Percentiles rank a stretch among this genome's conserved stretches.
phyloP scores from a whole-genome alignment of 148 eudicot species.

The Silene conica region DNA sequence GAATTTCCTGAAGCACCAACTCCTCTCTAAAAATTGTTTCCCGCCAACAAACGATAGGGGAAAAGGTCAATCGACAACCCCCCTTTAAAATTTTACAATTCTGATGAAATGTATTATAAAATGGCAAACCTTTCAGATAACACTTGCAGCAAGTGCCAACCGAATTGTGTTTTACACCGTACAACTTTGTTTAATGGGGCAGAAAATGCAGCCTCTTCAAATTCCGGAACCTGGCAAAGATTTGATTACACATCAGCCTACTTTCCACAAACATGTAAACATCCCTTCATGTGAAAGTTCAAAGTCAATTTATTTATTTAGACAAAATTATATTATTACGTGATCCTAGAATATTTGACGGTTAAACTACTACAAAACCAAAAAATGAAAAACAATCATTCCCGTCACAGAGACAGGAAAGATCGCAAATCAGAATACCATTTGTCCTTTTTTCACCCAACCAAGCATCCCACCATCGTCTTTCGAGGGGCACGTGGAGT shows the following conservation, averaged over 20 bases:
- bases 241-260: conserved; percentile 5
- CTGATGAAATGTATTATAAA: conserved; percentile 1
- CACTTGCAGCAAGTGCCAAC: conserved; percentile 96
- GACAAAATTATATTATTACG: background rate
- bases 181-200: conserved; percentile 70
- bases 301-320: background rate
- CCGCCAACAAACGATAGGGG: background rate
- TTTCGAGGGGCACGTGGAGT: conserved; percentile 86
- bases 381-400: background rate
- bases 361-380: background rate
- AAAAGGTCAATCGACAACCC: conserved; percentile 23
- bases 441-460: conserved; percentile 94
- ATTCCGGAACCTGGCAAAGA: conserved; percentile 68
- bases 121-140: conserved; percentile 74
- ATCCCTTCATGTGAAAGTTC: background rate
- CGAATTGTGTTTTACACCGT: conserved; percentile 82
- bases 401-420: background rate
- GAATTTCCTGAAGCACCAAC: conserved; percentile 57
- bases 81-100: background rate
- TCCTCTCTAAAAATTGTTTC: conserved; percentile 47
- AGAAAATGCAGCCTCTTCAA: conserved; percentile 93
- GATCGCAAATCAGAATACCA: conserved; percentile 52
- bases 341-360: background rate
- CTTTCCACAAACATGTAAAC: conserved; percentile 1
- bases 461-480: conserved; percentile 98